Conservation (phyloP, 441 rosid genomes). For the Codiaeum variegatum region DNA sequence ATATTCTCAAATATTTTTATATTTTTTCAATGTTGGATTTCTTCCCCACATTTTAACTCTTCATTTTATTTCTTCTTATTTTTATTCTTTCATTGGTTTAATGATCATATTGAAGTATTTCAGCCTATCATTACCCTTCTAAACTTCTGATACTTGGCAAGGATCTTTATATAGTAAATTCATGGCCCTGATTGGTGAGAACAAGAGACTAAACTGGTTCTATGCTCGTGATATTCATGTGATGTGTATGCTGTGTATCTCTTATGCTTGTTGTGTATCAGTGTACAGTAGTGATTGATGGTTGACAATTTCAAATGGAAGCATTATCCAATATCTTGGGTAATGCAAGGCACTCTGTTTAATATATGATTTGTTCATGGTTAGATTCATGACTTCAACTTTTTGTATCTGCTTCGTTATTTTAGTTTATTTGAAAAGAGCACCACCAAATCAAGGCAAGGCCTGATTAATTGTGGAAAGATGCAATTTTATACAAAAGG, state of each 20-base stretch:
- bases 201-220: background rate
- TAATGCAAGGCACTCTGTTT: background rate
- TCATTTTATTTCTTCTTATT: too few species aligned
- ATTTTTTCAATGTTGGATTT: too few species aligned
- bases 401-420: background rate
- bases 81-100: too few species aligned
- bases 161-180: background rate
- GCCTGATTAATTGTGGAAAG: background rate
- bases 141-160: background rate
- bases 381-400: background rate
- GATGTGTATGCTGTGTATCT: background rate
- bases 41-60: too few species aligned
- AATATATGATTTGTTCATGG: background rate
- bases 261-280: background rate
- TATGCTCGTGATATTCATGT: background rate
- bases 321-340: background rate
- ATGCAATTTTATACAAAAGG: background rate
- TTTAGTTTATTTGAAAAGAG: background rate
- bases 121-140: background rate
- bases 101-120: background rate
- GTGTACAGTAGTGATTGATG: background rate
- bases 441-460: background rate
- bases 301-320: constrained; percentile 8
- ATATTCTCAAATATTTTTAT: too few species aligned
- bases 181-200: background rate